Base-by-base conservation (phyloP, 345 rosid genomes). In the Orychophragmus violaceus region DNA sequence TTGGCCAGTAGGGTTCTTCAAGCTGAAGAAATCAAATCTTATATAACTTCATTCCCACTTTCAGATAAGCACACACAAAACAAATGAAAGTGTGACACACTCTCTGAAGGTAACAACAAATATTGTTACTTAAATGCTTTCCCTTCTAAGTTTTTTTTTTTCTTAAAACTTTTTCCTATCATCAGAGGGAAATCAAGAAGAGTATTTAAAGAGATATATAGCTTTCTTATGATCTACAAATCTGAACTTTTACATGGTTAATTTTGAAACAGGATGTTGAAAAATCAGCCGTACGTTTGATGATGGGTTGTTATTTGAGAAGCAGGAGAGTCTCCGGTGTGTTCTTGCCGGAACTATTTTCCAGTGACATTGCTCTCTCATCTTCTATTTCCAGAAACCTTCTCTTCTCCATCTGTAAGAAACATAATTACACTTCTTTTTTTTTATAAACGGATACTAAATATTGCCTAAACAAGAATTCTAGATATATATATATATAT, bases 371-470 rank as follows among this genome's bases (percentile, higher is more conserved):
- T 48, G 53, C 53, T 22, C 29, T 46, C n/a, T 48, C 53, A 48
- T 48, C 28, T 12, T 48, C 53, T 16, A 41, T 21, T 21, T 12
- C 74, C 59, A 27, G 12, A 25, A 8, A 19, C 35, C 3, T 33
- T 5, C 6, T 37, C 62, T 41, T 50, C 46, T 16, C 21, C 28
- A 69, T 41, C 63, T 70, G 69, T 70, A 70, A 61, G 62, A 60
- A 42, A 16, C 12, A 42, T 18, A 3, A 24, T 46, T 46, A 13
- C 2, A 42, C 48, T 1, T 42, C 8, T 42, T 41, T 41, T 41
- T 16, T 16, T 9, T 16, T n/a, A n/a, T n/a, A n/a, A n/a, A n/a
- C 3, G 5, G 18, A 39, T 39, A 39, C 18, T 39, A 39, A 36
- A 36, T 36, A 39, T 39, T n/a, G 14, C 45, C 45, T 39, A 39